phyloP scores from a whole-genome alignment of 2,329 filamentous ascomycete species.

The Annulohypoxylon truncatum region DNA sequence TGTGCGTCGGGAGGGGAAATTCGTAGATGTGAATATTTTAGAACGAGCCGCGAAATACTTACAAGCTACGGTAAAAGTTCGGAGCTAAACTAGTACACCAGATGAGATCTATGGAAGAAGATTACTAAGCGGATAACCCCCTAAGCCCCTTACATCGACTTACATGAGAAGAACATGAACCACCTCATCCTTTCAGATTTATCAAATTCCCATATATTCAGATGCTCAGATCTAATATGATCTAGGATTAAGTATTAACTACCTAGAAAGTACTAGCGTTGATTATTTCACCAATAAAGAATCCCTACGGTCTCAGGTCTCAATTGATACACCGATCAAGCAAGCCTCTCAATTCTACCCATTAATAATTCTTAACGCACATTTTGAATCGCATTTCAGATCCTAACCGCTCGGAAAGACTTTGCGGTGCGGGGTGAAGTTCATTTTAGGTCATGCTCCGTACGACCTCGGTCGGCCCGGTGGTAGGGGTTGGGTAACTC shows the following conservation, averaged over 20 bases:
- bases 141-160: background rate
- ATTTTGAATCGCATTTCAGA: background rate
- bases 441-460: slow-evolving; percentile 7
- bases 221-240: background rate
- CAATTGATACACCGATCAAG: background rate
- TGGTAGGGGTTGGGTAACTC: background rate
- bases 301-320: background rate
- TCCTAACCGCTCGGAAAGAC: background rate
- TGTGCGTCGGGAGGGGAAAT: slow-evolving; percentile 41
- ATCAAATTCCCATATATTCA: background rate
- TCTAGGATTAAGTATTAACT: background rate
- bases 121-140: background rate
- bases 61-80: background rate
- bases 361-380: background rate
- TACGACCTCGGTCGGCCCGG: slow-evolving; percentile 8
- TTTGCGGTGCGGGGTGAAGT: slow-evolving; percentile 2
- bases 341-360: background rate
- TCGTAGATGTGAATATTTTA: slow-evolving; percentile 41
- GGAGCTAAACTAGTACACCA: no score
- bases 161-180: background rate
- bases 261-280: background rate
- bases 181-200: background rate
- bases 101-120: background rate
- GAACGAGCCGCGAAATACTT: slow-evolving; percentile 21
- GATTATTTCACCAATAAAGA: background rate